Conservation (phyloP, 352 stramenopile species). For the Phytopythium sindhum region DNA sequence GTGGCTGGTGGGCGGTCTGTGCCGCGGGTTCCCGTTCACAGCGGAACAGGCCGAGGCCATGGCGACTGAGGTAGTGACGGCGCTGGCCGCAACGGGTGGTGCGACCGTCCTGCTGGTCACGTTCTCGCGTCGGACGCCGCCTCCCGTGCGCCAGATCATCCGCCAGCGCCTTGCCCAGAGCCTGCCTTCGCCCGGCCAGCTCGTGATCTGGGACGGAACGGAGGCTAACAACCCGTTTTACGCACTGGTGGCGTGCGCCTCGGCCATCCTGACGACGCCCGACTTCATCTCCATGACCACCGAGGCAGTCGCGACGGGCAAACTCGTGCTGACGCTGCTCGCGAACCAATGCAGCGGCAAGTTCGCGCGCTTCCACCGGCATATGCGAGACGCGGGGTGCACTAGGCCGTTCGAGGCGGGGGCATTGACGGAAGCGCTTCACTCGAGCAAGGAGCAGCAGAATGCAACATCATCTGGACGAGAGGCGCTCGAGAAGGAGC, state of each 20-base stretch:
- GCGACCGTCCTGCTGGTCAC: constrained; percentile 46
- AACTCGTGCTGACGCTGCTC: constrained; percentile 51
- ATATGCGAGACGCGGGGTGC: constrained; percentile 23
- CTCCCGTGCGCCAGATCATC: constrained; percentile 35
- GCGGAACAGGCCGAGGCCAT: constrained; percentile 32
- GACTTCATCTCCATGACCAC: constrained; percentile 84
- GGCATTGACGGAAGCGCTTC: constrained; percentile 8
- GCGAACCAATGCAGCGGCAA: constrained; percentile 40
- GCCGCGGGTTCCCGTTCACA: constrained; percentile 56
- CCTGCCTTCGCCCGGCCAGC: constrained; percentile 19
- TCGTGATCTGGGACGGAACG: constrained; percentile 50
- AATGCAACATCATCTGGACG: background rate
- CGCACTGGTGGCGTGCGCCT: constrained; percentile 46
- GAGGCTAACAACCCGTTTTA: constrained; percentile 60
- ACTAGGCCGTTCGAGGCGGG: constrained; percentile 25
- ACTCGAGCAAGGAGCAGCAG: background rate
- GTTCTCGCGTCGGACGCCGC: constrained; percentile 62
- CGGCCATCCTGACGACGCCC: constrained; percentile 60
- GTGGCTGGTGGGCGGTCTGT: constrained; percentile 66
- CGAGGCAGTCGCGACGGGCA: constrained; percentile 55
- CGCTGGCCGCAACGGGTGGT: constrained; percentile 13
- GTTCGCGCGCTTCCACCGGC: constrained; percentile 51
- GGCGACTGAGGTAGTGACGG: constrained; percentile 31
- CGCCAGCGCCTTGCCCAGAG: constrained; percentile 12
- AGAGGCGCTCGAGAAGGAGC: constrained; percentile 36